phyloP scores from a whole-genome alignment of 352 stramenopile species.

The Phytopythium boreale region DNA sequence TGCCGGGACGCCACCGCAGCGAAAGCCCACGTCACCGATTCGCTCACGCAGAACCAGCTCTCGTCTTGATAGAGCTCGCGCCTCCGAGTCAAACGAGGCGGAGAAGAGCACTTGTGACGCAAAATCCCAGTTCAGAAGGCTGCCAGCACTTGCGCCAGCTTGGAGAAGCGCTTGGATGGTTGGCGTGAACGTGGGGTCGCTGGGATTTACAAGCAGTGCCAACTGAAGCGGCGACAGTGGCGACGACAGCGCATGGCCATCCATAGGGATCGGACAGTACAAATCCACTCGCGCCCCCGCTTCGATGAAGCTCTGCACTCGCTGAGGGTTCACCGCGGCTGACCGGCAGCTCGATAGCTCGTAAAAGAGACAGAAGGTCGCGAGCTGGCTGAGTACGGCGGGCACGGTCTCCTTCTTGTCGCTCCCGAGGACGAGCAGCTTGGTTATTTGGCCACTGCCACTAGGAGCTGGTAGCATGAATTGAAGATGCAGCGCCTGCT shows the following conservation, averaged over 20 bases:
- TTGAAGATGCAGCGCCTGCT: conserved; percentile 44
- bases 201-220: conserved; percentile 34
- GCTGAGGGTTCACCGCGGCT: conserved; percentile 26
- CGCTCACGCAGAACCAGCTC: conserved; percentile 26
- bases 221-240: conserved; percentile 48
- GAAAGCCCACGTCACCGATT: conserved; percentile 22
- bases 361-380: conserved; percentile 60
- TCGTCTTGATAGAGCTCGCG: conserved; percentile 21
- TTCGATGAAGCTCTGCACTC: conserved; percentile 41
- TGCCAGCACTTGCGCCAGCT: conserved; percentile 35
- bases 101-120: conserved; percentile 46
- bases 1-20: conserved; percentile 23
- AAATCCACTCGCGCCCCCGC: conserved; percentile 53
- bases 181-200: conserved; percentile 26
- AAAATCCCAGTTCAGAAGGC: conserved; percentile 58
- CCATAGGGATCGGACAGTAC: conserved; percentile 30
- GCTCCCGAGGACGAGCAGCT: conserved; percentile 43
- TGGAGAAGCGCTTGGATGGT: conserved; percentile 39
- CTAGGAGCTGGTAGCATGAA: conserved; percentile 38
- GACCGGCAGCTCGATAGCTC: conserved; percentile 16
- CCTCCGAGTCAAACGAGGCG: conserved; percentile 7
- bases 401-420: conserved; percentile 34
- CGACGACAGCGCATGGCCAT: conserved; percentile 8
- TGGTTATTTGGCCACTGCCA: conserved; percentile 35
- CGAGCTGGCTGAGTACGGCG: conserved; percentile 40